Evolutionary conservation across 139 green algal species (phyloP).

Genomic region (Medakamo hakoo): DNA sequence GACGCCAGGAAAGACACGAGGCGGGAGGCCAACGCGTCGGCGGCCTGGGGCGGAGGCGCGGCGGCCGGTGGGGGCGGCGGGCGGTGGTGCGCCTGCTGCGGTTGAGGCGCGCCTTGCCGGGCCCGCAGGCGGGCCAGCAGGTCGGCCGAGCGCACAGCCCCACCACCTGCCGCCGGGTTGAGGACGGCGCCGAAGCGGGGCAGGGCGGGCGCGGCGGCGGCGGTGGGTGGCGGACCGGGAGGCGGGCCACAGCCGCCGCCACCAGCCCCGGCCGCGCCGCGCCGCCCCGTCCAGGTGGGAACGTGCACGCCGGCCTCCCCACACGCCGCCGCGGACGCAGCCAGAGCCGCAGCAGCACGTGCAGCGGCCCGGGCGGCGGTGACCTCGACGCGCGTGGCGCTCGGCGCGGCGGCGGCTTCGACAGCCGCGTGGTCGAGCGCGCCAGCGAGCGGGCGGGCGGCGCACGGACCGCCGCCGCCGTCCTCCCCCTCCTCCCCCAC

Average conservation of each 20-base stretch:
- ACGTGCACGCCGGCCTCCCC: slow-evolving; percentile 28
- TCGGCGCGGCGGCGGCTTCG: slow-evolving; percentile 47
- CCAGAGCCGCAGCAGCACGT: slow-evolving; percentile 52
- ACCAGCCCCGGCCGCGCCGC: slow-evolving; percentile 34
- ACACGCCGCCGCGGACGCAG: neutral
- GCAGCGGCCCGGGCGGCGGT: neutral
- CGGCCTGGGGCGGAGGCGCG: slow-evolving; percentile 6
- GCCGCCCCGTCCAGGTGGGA: slow-evolving; percentile 78
- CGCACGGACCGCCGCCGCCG: too few species aligned
- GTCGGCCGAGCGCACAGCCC: slow-evolving; percentile 11
- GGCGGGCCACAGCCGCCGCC: slow-evolving; percentile 21
- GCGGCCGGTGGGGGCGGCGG: slow-evolving; percentile 1
- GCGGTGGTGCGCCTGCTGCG: neutral
- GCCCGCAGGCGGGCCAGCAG: slow-evolving; percentile 33
- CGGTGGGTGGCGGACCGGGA: neutral
- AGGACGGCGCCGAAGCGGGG: slow-evolving; percentile 2
- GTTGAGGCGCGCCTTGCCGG: slow-evolving; percentile 9
- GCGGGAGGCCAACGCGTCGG: slow-evolving; percentile 15
- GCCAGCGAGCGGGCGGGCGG: too few species aligned
- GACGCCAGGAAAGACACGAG: slow-evolving; percentile 35
- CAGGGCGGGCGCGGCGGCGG: neutral
- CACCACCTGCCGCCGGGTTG: slow-evolving; percentile 7
- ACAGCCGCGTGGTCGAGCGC: slow-evolving; percentile 75
- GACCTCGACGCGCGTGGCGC: slow-evolving; percentile 28
- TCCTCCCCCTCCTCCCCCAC: slow-evolving; percentile 30